Base-by-base conservation (phyloP, 768 basidiomycete genomes). In the Serpula lacrymans region DNA sequence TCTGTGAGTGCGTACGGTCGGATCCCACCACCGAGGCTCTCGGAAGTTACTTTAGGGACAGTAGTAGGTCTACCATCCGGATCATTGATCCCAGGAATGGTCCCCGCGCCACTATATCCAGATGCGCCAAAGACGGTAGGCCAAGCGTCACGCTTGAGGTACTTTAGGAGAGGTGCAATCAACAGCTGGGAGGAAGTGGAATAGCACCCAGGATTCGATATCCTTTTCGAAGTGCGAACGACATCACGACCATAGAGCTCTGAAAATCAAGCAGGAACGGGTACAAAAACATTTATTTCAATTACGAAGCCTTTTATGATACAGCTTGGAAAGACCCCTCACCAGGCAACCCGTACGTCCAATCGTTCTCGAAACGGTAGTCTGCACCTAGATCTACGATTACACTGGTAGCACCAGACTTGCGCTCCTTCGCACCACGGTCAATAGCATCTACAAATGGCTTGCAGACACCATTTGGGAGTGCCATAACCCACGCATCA, bases 321-420 rank as follows among this genome's bases (percentile, higher is more conserved):
- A 65, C 35, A 42, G 49, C 60, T 58, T 52, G 57, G 60, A 64
- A 62, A 65, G 67, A 58, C 55, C 52, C 70, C 92, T 90, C 78
- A 99, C 95, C 95, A 63, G 96, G 96, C 65, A 99, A 81, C 53
- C 96, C 96, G 60, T 99, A 99, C 49, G 88, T 88, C 96, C 96
- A 99, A 36, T 77, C 86, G 31, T 81, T 70, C 72, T 98, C 93
- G 62, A 98, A 98, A 50, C 96, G 73, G 63, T 90, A 92, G 64
- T 99, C 96, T 17, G 95, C 96, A 54, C 91, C 78, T 45, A 99
- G 66, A 59, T 99, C 96, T 26, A 98, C 83, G 26, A 98, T 68
- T 14, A 95, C 89, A 50, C 92, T 88, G 30, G 74, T 69, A 44
- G 70, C 67, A 22, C 60, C 62, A 32, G 55, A 50, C 38, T 62